phyloP scores from a whole-genome alignment of 2,329 filamentous ascomycete species.

The Aureobasidium lini region DNA sequence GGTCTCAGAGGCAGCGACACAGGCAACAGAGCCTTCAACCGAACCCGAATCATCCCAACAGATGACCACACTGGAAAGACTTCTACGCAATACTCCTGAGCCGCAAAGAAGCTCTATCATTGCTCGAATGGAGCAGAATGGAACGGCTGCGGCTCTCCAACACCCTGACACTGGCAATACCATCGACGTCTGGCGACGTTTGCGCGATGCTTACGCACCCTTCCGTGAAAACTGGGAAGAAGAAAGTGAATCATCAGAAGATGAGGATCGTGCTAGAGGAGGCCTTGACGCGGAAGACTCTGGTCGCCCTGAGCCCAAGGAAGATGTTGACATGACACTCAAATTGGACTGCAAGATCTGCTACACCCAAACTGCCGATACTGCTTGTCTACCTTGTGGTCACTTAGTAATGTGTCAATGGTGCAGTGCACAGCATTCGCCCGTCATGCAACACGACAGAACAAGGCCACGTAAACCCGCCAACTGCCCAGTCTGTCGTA shows the following conservation, averaged over 20 bases:
- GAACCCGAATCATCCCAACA: neutral
- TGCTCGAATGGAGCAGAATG: constrained; percentile 12
- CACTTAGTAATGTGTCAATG: constrained; percentile 49
- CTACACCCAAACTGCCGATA: constrained; percentile 45
- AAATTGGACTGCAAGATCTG: constrained; percentile 48
- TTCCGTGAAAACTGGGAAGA: constrained; percentile 3
- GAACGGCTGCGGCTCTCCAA: constrained; percentile 10
- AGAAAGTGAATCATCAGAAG: constrained; percentile 18
- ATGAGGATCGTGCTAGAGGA: constrained; percentile 18
- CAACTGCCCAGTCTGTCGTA: constrained; percentile 41
- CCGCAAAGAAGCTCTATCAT: constrained; percentile 14
- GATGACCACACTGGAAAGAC: neutral
- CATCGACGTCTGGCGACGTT: constrained; percentile 10
- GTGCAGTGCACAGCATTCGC: constrained; percentile 46
- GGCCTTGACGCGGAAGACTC: constrained; percentile 40
- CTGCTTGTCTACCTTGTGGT: constrained; percentile 46
- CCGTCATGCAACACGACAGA: constrained; percentile 33
- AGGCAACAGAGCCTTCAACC: neutral
- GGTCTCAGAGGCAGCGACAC: neutral
- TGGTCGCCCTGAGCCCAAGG: constrained; percentile 40
- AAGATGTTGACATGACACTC: constrained; percentile 42
- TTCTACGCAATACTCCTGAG: constrained; percentile 13
- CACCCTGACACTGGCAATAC: neutral
- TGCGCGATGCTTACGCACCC: constrained; percentile 11
- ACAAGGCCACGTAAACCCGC: constrained; percentile 32